Evolutionary conservation across 192 early-diverging fungal species (phyloP).

Genomic region (Podila epigama): DNA sequence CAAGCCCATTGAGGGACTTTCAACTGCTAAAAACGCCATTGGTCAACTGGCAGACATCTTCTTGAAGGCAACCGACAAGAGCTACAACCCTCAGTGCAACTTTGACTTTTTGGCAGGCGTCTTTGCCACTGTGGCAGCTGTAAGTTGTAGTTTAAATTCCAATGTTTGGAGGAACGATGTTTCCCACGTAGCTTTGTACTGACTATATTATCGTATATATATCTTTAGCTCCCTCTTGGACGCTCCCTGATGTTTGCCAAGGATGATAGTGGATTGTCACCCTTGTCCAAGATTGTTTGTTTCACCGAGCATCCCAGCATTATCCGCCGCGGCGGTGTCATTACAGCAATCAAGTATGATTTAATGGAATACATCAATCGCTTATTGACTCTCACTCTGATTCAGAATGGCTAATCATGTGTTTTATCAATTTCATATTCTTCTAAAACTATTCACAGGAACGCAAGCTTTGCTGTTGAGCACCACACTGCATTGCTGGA

Average conservation of each 20-base stretch:
- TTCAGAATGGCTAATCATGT: neutral
- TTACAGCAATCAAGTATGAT: constrained; percentile 86
- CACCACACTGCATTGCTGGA: constrained; percentile 73
- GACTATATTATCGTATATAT: too few relatives aligned
- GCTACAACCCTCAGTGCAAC: constrained; percentile 81
- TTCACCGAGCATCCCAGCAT: constrained; percentile 84
- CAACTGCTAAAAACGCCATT: constrained; percentile 61
- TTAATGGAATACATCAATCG: neutral
- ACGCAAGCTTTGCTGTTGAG: constrained; percentile 82
- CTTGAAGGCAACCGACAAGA: constrained; percentile 78
- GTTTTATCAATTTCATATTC: neutral
- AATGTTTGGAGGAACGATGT: neutral
- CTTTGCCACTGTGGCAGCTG: constrained; percentile 85
- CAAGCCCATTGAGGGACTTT: constrained; percentile 47
- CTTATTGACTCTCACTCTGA: neutral
- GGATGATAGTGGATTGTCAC: constrained; percentile 71
- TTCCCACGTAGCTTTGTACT: neutral
- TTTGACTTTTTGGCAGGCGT: constrained; percentile 91
- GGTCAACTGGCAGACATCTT: constrained; percentile 92
- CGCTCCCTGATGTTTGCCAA: constrained; percentile 74
- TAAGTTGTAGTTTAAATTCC: too few relatives aligned
- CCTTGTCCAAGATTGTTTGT: constrained; percentile 84
- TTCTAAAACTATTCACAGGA: constrained; percentile 52
- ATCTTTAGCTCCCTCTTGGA: constrained; percentile 67
- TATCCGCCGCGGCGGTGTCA: constrained; percentile 91